Percentiles rank a stretch among this genome's conserved stretches.
Conservation (phyloP, 2,329 filamentous ascomycete species). For the Diplodia sapinea region DNA sequence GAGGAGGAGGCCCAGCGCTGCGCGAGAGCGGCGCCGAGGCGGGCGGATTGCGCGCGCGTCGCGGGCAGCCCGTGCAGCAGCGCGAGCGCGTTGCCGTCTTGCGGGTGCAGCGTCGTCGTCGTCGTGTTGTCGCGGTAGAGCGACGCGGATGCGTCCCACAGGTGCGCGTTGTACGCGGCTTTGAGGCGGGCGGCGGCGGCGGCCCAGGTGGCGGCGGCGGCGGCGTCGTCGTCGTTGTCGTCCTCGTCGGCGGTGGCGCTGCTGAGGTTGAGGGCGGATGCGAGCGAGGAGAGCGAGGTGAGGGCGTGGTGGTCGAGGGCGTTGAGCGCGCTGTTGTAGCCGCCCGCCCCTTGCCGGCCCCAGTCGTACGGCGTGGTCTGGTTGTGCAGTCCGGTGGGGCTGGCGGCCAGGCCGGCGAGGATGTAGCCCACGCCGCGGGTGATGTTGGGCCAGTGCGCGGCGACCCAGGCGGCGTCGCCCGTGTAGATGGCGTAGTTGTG, state of each 20-base stretch:
- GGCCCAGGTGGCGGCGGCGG: conserved; percentile 35
- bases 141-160: conserved; percentile 38
- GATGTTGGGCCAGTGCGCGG: conserved; percentile 38
- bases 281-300: conserved; percentile 34
- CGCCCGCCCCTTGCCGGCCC: conserved; percentile 51
- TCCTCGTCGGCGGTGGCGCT: too few relatives aligned
- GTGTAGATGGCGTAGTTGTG: conserved; percentile 65
- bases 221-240: too few relatives aligned
- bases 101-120: conserved; percentile 38
- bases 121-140: conserved; percentile 49
- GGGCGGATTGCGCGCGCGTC: conserved; percentile 57
- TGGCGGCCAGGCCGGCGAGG: conserved; percentile 33
- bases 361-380: conserved; percentile 7
- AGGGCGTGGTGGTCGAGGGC: conserved; percentile 51
- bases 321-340: conserved; percentile 33
- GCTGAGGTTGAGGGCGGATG: background rate
- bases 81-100: conserved; percentile 41
- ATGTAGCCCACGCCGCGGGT: conserved; percentile 34
- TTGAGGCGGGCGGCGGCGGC: conserved; percentile 35
- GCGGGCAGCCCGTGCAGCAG: conserved; percentile 36
- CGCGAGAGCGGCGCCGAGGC: conserved; percentile 54
- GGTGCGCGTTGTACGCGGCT: conserved; percentile 38
- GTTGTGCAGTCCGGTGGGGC: conserved; percentile 16
- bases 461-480: conserved; percentile 53
- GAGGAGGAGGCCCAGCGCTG: conserved; percentile 55